These are phyloP conservation scores for Brettanomyces custersianus DNA, from an alignment of 805 yeast genomes.

Conservation along the genomic window DNA sequence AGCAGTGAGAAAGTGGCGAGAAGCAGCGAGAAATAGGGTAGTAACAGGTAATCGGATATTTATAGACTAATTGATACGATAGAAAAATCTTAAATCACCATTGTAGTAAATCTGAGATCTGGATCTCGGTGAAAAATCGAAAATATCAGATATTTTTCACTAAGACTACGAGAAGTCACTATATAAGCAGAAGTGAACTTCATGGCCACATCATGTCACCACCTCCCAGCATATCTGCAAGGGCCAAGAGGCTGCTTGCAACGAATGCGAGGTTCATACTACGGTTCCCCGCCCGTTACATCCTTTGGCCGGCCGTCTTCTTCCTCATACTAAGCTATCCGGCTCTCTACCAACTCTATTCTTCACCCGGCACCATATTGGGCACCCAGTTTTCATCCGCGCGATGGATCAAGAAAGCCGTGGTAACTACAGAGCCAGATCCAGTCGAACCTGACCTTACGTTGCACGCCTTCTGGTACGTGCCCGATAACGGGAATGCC, in stretches of 20 bases:
- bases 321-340: conserved; percentile 43
- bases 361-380: conserved; percentile 15
- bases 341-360: conserved; percentile 29
- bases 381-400: conserved; percentile 7
- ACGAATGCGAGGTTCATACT: background rate
- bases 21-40: too few relatives aligned
- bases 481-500: conserved; percentile 4
- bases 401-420: conserved; percentile 11
- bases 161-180: too few relatives aligned
- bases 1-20: too few relatives aligned
- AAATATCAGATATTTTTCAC: too few relatives aligned
- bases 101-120: too few relatives aligned
- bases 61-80: too few relatives aligned
- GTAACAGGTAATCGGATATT: too few relatives aligned
- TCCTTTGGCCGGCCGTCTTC: conserved; percentile 40
- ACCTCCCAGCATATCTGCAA: background rate
- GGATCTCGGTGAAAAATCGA: too few relatives aligned
- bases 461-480: background rate
- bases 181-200: too few relatives aligned
- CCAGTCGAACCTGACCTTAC: background rate
- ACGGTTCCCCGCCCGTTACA: conserved; percentile 30
- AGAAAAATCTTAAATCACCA: too few relatives aligned
- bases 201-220: background rate
- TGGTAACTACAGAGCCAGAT: background rate
- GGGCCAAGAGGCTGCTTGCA: background rate